These are phyloP conservation scores for Wallacemonas sp. DNA, from an alignment of 208 protist genomes.

Conservation along the genomic window DNA sequence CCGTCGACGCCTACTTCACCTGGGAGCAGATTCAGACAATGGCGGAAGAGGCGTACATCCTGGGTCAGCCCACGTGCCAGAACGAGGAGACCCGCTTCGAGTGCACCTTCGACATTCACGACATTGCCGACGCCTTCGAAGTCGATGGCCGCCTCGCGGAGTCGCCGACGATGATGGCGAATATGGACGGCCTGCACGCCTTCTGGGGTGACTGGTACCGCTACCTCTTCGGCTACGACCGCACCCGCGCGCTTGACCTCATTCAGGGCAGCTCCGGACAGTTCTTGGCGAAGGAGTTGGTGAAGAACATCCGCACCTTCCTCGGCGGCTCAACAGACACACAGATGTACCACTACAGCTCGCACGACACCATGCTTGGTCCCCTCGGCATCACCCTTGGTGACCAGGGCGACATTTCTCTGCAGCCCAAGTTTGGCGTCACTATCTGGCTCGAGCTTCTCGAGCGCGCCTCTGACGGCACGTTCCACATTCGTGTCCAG, in stretches of 20 bases:
- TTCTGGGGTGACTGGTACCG: constrained; percentile 25
- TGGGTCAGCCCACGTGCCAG: constrained; percentile 18
- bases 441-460: constrained; percentile 24
- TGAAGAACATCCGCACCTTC: constrained; percentile 35
- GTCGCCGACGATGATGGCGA: not conserved
- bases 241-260: constrained; percentile 22
- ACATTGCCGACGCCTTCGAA: constrained; percentile 47
- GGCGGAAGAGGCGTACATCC: constrained; percentile 16
- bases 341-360: constrained; percentile 10
- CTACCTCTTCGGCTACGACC: constrained; percentile 36
- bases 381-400: constrained; percentile 30
- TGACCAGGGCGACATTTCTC: constrained; percentile 3
- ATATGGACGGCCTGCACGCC: constrained; percentile 11
- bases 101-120: constrained; percentile 41
- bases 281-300: constrained; percentile 28
- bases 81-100: constrained; percentile 22
- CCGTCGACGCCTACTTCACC: constrained; percentile 42
- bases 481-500: constrained; percentile 22
- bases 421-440: constrained; percentile 8
- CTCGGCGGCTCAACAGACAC: constrained; percentile 15
- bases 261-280: constrained; percentile 30
- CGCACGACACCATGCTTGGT: constrained; percentile 32
- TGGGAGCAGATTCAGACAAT: constrained; percentile 33
- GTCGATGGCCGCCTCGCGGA: constrained; percentile 14
- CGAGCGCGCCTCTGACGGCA: constrained; percentile 15